These are phyloP conservation scores for Parachaetomium inaequale DNA, from an alignment of 495 filamentous ascomycete species.

Conservation along the genomic window DNA sequence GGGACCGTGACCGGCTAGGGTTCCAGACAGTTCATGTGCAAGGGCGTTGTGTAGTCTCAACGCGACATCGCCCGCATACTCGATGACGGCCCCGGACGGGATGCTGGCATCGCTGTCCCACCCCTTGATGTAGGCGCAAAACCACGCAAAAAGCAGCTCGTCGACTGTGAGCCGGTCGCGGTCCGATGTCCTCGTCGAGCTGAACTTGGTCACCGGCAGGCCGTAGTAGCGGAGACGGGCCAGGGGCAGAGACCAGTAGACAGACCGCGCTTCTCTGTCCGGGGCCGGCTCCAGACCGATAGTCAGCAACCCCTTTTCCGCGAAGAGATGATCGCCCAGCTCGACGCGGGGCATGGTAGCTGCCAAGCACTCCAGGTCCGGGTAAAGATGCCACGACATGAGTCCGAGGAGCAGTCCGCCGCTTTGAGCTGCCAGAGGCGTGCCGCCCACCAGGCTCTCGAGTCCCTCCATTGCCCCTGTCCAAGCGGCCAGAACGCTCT, in stretches of 20 bases:
- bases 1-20: background rate
- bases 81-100: background rate
- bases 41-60: too few relatives aligned
- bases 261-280: background rate
- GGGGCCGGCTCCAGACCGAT: slow-evolving; percentile 24
- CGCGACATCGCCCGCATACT: background rate
- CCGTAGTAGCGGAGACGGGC: slow-evolving; percentile 23
- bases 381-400: slow-evolving; percentile 41
- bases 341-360: background rate
- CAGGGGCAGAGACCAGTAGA: slow-evolving; percentile 23
- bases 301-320: slow-evolving; percentile 27
- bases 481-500: slow-evolving; percentile 32
- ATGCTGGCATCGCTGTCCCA: background rate
- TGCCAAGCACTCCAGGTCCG: slow-evolving; percentile 31
- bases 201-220: background rate
- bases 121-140: background rate
- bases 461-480: slow-evolving; percentile 22
- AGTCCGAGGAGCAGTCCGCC: slow-evolving; percentile 32
- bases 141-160: background rate
- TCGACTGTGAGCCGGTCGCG: background rate
- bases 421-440: slow-evolving; percentile 23
- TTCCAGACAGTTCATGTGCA: background rate
- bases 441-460: slow-evolving; percentile 29
- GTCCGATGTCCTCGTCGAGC: background rate
- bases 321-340: slow-evolving; percentile 12